Base-by-base conservation (phyloP, 2,329 filamentous ascomycete genomes). In the Xylaria sp. region DNA sequence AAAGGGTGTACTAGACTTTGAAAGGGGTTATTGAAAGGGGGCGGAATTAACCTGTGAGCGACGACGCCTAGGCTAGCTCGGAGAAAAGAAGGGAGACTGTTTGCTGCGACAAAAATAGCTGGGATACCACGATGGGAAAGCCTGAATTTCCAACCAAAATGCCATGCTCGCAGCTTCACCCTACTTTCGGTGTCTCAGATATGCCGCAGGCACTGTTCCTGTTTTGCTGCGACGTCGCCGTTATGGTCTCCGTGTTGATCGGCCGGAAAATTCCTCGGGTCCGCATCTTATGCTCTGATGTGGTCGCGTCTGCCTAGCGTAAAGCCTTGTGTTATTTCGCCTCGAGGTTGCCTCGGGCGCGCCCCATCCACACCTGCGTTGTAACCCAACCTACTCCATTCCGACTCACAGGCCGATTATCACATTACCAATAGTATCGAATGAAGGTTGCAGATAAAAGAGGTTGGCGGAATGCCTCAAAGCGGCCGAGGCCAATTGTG, bases 311-410 rank as follows among this genome's bases (percentile, higher is more conserved):
- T 63, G 61, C 58, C 61, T 63, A 52, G 47, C 57, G 48, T 38
- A 40, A 49, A 60, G 61, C 61, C 61, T 60, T 53, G 17, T 15
- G 5, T 25, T 19, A 17, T 43, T 33, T 33, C 40, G 61, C 53
- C 53, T 61, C n/a, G 35, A 37, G 53, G 53, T 58, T 63, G 61
- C 61, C 61, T 63, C 33, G 61, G 43, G 38, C 51, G 61, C 54
- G 33, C 48, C 52, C 41, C 44, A 38, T 19, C 40, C 19, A 15
- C 33, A 51, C 21, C 37, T 59, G 52, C 57, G 51, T 17, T 58
- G 57, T 37, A 46, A 60, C 61, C 41, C 29, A 44, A 31, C 35
- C 17, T 27, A n/a, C 19, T 13, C 41, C 47, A 48, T 44, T 21
- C 15, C 7, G n/a, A 38, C 29, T 19, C 21, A 43, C 27, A 35